These are phyloP conservation scores for Brassica balearica DNA, from an alignment of 441 rosid species.

Conservation along the genomic window DNA sequence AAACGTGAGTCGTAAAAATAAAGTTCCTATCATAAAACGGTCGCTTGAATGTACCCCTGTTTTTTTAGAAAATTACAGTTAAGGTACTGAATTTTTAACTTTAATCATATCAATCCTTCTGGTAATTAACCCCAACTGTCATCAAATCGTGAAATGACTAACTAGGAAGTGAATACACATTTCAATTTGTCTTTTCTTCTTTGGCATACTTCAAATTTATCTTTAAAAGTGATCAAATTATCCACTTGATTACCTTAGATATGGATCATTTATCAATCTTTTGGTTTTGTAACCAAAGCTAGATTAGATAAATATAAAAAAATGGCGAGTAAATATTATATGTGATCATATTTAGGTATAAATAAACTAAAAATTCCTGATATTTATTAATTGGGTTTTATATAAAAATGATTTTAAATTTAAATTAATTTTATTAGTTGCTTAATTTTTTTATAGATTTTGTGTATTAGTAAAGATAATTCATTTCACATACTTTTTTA, in stretches of 20 bases:
- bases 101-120: not conserved
- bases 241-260: not conserved
- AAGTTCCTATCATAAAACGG: conserved; percentile 20
- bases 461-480: not conserved
- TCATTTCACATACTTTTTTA: not conserved
- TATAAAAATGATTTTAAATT: not conserved
- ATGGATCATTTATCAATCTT: not conserved
- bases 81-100: conserved; percentile 11
- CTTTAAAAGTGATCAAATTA: not conserved
- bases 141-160: not conserved
- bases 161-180: not conserved
- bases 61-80: conserved; percentile 7
- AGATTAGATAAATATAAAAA: not conserved
- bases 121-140: not conserved
- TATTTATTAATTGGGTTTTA: not conserved
- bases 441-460: not conserved
- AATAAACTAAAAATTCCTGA: not conserved
- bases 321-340: not conserved
- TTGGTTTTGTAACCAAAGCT: not conserved
- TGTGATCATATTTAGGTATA: not conserved
- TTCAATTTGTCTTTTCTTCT: not conserved
- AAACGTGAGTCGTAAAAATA: conserved; percentile 1
- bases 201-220: not conserved
- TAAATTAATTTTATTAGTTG: not conserved
- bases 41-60: conserved; percentile 12